Percentiles rank a stretch among this genome's conserved stretches.
These are phyloP conservation scores for Chaetomium sp. DNA, from an alignment of 2,329 filamentous ascomycete genomes.

Conservation along the genomic window DNA sequence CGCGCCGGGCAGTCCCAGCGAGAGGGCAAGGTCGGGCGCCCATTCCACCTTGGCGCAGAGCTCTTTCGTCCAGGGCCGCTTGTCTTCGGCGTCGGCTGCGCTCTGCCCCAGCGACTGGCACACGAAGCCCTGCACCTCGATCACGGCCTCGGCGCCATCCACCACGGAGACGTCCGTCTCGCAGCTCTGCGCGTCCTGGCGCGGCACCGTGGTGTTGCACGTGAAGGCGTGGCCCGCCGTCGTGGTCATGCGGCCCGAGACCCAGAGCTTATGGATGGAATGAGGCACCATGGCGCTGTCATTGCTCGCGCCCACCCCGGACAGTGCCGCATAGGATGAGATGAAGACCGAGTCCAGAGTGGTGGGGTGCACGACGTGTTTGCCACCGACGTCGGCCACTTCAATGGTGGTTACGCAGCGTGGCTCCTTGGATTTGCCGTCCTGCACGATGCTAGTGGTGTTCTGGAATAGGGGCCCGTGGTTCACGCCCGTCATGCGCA, in stretches of 20 bases:
- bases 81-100: neutral
- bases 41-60: neutral
- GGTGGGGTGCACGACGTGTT: constrained; percentile 42
- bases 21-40: neutral
- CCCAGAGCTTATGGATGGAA: constrained; percentile 20
- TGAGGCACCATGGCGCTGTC: constrained; percentile 17
- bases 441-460: constrained; percentile 16
- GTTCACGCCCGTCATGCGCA: constrained; percentile 35
- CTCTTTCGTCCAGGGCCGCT: neutral
- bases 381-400: constrained; percentile 16
- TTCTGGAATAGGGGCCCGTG: constrained; percentile 41
- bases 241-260: neutral
- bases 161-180: neutral
- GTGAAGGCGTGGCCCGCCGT: neutral
- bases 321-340: constrained; percentile 33
- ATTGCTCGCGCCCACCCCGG: constrained; percentile 22
- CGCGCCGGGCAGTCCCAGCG: no score
- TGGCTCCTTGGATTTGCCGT: constrained; percentile 31
- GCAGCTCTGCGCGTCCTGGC: neutral
- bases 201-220: constrained; percentile 3
- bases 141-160: neutral
- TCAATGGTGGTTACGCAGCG: constrained; percentile 30
- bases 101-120: neutral
- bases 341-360: constrained; percentile 44
- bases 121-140: constrained; percentile 1